A percentile compares a stretch with the other conserved stretches of the same genome.
Evolutionary conservation across 139 green algal species (phyloP).

Genomic region (Picochlorum sp.): DNA sequence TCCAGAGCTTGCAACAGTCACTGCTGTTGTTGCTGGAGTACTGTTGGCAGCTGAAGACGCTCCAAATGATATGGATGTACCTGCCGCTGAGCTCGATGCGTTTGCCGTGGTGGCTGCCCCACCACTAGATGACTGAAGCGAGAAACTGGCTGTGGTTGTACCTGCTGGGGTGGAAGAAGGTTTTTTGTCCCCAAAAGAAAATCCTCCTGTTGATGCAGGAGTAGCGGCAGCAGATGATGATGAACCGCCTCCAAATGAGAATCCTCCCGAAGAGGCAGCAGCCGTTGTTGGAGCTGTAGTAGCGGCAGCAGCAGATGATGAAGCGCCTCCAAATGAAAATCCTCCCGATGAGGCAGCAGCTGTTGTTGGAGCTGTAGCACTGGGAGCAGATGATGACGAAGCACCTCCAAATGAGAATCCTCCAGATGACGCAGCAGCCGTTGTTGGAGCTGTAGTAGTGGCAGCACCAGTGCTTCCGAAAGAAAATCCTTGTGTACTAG

Average conservation of each 20-base stretch:
- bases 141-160: slow-evolving; percentile 3
- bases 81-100: not conserved
- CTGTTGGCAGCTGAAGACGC: not conserved
- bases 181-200: not conserved
- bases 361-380: not conserved
- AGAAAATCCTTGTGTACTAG: not conserved
- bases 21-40: not conserved
- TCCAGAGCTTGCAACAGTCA: not conserved
- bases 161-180: not conserved
- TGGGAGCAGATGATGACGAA: slow-evolving; percentile 2
- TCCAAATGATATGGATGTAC: not conserved
- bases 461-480: not conserved
- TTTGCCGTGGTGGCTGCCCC: slow-evolving; percentile 9
- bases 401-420: slow-evolving; percentile 2
- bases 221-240: slow-evolving; percentile 4
- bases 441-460: too few relatives aligned
- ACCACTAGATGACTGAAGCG: not conserved
- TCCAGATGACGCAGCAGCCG: not conserved
- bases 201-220: slow-evolving; percentile 5
- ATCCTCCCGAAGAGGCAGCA: not conserved
- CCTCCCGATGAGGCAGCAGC: not conserved
- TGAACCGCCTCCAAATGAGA: slow-evolving; percentile 1
- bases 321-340: slow-evolving; percentile 6
- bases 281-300: slow-evolving; percentile 1
- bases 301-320: not conserved